Evolutionary conservation across 306 rosid genomes (phyloP).

Genomic region (Sicyos edulis): DNA sequence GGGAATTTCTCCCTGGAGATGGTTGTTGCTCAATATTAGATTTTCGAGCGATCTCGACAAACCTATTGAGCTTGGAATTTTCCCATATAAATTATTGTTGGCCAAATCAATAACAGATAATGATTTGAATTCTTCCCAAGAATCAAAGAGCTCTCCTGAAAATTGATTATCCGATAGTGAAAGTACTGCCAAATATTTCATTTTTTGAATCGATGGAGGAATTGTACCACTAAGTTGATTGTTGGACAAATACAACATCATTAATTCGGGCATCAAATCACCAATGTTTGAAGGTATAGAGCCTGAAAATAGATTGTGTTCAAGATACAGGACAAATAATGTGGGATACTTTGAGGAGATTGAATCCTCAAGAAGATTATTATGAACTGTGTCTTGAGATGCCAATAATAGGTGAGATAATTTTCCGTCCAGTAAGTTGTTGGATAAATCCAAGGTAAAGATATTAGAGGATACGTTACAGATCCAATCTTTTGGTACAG

Average conservation of each 20-base stretch:
- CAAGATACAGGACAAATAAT: neutral
- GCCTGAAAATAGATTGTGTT: neutral
- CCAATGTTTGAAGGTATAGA: neutral
- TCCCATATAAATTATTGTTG: neutral
- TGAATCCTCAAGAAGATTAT: neutral
- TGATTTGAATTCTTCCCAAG: neutral
- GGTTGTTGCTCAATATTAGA: neutral
- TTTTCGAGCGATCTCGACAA: neutral
- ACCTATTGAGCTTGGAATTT: constrained; percentile 1
- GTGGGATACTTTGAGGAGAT: neutral
- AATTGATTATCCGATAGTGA: neutral
- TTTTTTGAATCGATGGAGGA: neutral
- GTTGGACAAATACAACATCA: neutral
- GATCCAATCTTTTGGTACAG: neutral
- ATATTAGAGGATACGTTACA: neutral
- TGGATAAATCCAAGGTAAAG: neutral
- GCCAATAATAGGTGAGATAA: neutral
- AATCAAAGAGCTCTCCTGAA: neutral
- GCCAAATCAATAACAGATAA: neutral
- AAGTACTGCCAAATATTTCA: neutral
- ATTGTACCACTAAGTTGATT: neutral
- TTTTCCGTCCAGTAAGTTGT: neutral
- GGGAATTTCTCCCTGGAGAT: neutral
- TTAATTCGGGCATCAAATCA: neutral
- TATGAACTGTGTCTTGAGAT: neutral